Percentiles rank a stretch among this genome's conserved stretches.
phyloP scores from a whole-genome alignment of 768 basidiomycete species.

The Leccinum boreale region DNA sequence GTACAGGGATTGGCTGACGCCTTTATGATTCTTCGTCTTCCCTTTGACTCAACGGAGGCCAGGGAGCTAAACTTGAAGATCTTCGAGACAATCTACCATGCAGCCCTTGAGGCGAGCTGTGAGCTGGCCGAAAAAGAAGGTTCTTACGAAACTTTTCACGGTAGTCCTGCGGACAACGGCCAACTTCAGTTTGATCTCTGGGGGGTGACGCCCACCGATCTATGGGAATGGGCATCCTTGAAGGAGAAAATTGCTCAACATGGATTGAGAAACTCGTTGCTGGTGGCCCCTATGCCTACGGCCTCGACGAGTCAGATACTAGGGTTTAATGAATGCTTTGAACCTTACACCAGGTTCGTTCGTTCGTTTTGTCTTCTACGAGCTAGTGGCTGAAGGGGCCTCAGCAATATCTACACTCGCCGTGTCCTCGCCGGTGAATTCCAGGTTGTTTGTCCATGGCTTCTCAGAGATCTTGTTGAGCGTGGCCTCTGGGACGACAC shows the following conservation, averaged over 20 bases:
- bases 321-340: slow-evolving; percentile 98
- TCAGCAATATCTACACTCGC: slow-evolving; percentile 96
- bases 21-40: slow-evolving; percentile 96
- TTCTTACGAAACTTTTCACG: slow-evolving; percentile 85
- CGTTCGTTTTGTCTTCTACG: slow-evolving; percentile 13
- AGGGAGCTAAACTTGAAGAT: slow-evolving; percentile 90
- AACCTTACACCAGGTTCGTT: slow-evolving; percentile 91
- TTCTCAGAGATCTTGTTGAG: slow-evolving; percentile 96
- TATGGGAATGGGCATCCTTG: slow-evolving; percentile 92
- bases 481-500: slow-evolving; percentile 94
- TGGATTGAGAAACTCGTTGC: slow-evolving; percentile 87
- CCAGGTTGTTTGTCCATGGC: slow-evolving; percentile 99
- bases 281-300: slow-evolving; percentile 98
- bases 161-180: slow-evolving; percentile 87
- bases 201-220: slow-evolving; percentile 82
- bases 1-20: slow-evolving; percentile 97
- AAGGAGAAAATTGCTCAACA: slow-evolving; percentile 81
- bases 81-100: slow-evolving; percentile 99
- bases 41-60: slow-evolving; percentile 89
- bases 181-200: slow-evolving; percentile 93
- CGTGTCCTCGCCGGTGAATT: slow-evolving; percentile 99
- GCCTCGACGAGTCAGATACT: slow-evolving; percentile 98
- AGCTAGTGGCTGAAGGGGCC: slow-evolving; percentile 8
- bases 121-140: slow-evolving; percentile 81
- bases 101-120: slow-evolving; percentile 82